phyloP scores from a whole-genome alignment of 1,139 yeast species.

The Debaryomyces subglobosus region DNA sequence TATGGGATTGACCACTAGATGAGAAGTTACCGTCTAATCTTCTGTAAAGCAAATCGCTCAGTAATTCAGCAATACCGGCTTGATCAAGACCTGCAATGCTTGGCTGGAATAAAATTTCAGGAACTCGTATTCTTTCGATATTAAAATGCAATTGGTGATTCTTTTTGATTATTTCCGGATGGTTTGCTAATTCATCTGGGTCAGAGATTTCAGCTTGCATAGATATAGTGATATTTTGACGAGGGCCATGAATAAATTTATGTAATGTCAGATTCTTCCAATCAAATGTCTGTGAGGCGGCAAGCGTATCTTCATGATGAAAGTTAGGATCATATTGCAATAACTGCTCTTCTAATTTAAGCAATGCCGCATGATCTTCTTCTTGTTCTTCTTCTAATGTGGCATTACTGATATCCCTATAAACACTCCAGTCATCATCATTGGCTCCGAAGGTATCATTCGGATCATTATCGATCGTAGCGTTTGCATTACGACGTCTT shows the following conservation, averaged over 20 bases:
- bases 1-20: conserved; percentile 57
- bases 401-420: conserved; percentile 77
- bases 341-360: conserved; percentile 71
- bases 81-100: conserved; percentile 93
- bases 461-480: conserved; percentile 85
- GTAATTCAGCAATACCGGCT: conserved; percentile 83
- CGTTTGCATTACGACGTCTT: conserved; percentile 57
- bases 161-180: conserved; percentile 48
- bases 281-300: conserved; percentile 74
- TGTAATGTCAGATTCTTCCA: conserved; percentile 84
- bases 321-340: conserved; percentile 83
- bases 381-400: conserved; percentile 76
- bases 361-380: conserved; percentile 62
- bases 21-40: conserved; percentile 57
- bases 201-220: conserved; percentile 48
- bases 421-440: conserved; percentile 94
- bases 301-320: conserved; percentile 78
- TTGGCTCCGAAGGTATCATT: conserved; percentile 95
- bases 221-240: conserved; percentile 53
- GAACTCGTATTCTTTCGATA: conserved; percentile 87
- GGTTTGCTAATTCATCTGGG: conserved; percentile 46
- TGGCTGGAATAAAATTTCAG: conserved; percentile 94
- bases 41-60: conserved; percentile 65
- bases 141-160: conserved; percentile 87
- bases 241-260: conserved; percentile 86